Evolutionary conservation across 2,329 filamentous ascomycete genomes (phyloP).

Genomic region (Verticillium zaregamsianum): DNA sequence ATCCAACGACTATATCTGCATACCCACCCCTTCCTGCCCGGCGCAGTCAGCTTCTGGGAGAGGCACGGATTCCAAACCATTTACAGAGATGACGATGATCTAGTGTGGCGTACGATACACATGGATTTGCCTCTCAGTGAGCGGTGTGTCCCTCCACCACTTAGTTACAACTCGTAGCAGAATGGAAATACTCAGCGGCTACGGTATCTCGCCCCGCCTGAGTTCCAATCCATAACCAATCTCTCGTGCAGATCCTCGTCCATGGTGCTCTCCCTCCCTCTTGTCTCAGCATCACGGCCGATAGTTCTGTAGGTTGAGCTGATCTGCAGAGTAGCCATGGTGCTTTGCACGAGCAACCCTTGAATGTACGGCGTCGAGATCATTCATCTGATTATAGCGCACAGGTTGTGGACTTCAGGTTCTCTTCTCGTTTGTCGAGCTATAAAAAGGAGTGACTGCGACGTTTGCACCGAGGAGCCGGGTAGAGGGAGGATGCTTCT

Average conservation of each 20-base stretch:
- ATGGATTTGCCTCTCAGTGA: slow-evolving; percentile 11
- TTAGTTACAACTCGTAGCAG: too few relatives aligned
- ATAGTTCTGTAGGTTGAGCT: too few relatives aligned
- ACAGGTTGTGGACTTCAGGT: background rate
- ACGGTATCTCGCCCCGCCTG: too few relatives aligned
- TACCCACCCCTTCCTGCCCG: slow-evolving; percentile 21
- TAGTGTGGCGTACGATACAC: slow-evolving; percentile 22
- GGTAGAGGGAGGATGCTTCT: background rate
- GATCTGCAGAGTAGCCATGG: too few relatives aligned
- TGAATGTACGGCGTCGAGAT: too few relatives aligned
- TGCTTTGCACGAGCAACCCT: too few relatives aligned
- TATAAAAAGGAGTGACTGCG: background rate
- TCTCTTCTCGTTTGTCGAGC: background rate
- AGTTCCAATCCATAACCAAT: too few relatives aligned
- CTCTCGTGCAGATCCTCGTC: too few relatives aligned
- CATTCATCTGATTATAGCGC: too few relatives aligned
- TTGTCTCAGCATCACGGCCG: too few relatives aligned
- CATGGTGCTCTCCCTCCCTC: too few relatives aligned
- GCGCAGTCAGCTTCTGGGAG: slow-evolving; percentile 21
- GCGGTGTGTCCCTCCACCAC: background rate
- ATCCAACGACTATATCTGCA: slow-evolving; percentile 20
- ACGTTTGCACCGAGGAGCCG: background rate
- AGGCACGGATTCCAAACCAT: slow-evolving; percentile 16
- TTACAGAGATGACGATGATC: slow-evolving; percentile 16
- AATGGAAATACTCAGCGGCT: too few relatives aligned